Evolutionary conservation across 768 basidiomycete species (phyloP).

Genomic region (Boletus subparvulus): DNA sequence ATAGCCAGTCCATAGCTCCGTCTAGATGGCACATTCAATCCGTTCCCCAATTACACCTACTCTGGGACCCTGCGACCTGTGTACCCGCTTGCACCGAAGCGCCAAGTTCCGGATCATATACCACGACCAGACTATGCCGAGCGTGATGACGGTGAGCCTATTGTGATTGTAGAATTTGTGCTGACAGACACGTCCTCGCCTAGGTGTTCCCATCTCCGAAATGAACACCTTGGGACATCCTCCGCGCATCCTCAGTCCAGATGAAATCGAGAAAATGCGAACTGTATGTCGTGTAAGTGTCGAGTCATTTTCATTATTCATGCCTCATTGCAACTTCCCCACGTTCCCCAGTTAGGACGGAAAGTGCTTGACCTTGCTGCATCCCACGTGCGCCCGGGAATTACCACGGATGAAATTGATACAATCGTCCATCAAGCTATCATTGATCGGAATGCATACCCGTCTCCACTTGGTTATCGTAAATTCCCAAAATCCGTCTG

Average conservation of each 20-base stretch:
- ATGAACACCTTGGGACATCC: slow-evolving; percentile 55
- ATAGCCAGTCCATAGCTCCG: not conserved
- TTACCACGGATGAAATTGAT: slow-evolving; percentile 95
- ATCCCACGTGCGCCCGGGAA: slow-evolving; percentile 80
- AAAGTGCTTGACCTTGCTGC: slow-evolving; percentile 95
- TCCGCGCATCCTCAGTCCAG: slow-evolving; percentile 60
- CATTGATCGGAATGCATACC: slow-evolving; percentile 89
- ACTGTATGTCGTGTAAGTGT: slow-evolving; percentile 75
- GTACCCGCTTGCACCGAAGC: slow-evolving; percentile 83
- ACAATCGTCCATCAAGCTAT: slow-evolving; percentile 89
- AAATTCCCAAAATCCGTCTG: slow-evolving; percentile 94
- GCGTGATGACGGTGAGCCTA: slow-evolving; percentile 53
- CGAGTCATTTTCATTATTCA: not conserved
- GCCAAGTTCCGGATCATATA: slow-evolving; percentile 81
- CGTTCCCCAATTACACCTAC: slow-evolving; percentile 73
- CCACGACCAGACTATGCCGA: slow-evolving; percentile 83
- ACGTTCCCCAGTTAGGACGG: slow-evolving; percentile 62
- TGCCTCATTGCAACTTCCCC: not conserved
- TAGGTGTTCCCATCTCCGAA: slow-evolving; percentile 64
- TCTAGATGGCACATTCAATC: slow-evolving; percentile 75
- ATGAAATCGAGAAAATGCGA: slow-evolving; percentile 90
- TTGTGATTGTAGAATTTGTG: not conserved
- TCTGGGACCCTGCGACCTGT: slow-evolving; percentile 78
- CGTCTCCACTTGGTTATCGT: slow-evolving; percentile 90
- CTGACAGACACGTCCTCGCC: slow-evolving; percentile 3